A percentile compares a stretch with the other conserved stretches of the same genome.
Conservation (phyloP, 768 basidiomycete genomes). For the Wakefieldia striispora region DNA sequence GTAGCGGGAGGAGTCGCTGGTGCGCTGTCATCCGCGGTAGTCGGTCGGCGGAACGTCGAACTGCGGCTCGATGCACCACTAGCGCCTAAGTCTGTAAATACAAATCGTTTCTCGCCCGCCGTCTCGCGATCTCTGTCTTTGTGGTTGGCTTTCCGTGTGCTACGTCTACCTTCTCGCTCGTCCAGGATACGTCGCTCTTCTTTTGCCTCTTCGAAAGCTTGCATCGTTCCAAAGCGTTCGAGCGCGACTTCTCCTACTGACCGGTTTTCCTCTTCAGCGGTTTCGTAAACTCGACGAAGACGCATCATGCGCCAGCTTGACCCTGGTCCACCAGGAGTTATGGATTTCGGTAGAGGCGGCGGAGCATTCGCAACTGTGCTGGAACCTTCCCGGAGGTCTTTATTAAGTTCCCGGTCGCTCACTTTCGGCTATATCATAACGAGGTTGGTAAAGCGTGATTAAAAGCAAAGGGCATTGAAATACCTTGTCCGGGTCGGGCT, state of each 20-base stretch:
- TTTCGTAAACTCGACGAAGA: conserved; percentile 83
- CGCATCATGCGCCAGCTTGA: conserved; percentile 99
- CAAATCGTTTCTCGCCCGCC: conserved; percentile 52
- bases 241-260: conserved; percentile 75
- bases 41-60: conserved; percentile 84
- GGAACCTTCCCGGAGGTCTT: conserved; percentile 47
- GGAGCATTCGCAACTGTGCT: conserved; percentile 38
- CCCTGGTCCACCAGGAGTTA: conserved; percentile 85
- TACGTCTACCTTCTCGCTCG: conserved; percentile 63
- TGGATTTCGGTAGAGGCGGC: conserved; percentile 44
- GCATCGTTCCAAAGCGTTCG: conserved; percentile 83
- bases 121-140: conserved; percentile 38
- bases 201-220: conserved; percentile 85
- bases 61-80: conserved; percentile 76
- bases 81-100: conserved; percentile 63
- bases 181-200: conserved; percentile 86
- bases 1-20: conserved; percentile 52
- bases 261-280: conserved; percentile 79
- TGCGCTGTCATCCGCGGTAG: conserved; percentile 51
- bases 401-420: conserved; percentile 63
- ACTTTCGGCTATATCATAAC: conserved; percentile 49
- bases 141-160: conserved; percentile 35
- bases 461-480: not conserved
- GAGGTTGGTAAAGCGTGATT: conserved; percentile 4
- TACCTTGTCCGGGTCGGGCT: conserved; percentile 73